Evolutionary conservation across 208 protist species (phyloP), one percentile per base, ranked within the genome.

Genomic region (Trypanosoma theileri): DNA sequence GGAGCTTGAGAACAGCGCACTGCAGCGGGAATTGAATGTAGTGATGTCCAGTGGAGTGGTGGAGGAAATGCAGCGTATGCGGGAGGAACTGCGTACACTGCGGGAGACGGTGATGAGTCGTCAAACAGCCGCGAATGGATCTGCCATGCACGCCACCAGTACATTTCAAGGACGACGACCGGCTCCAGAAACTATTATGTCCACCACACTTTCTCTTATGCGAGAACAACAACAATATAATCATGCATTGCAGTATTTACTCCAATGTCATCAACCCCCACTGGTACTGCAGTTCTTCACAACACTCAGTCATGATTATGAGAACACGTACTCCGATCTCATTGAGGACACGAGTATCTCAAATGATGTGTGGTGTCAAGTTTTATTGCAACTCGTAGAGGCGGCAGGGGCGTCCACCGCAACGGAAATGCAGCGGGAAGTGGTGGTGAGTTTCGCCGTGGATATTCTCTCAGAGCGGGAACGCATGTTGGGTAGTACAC

Each of bases 381-480:
- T 86, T 12, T 58, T 91, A 8, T 44, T 64, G 52, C 83, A 86
- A 66, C 51, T 91, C 35, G 71, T 75, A 41, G 62, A 68, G 61
- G 72, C 71, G 10, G 75, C 66, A 4, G 70, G n/a, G n/a, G n/a
- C n/a, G n/a, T n/a, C 73, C 8, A 59, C 71, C 48, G 66, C 74
- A 13, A 65, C 71, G 45, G 70, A 59, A 22, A 67, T 54, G 31
- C 83, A 91, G 31, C 66, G 67, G 16, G 77, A 84, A 31, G 67
- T 66, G 41, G 79, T 82, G 2, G 83, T 81, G 51, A 65, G 77
- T 51, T 62, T 89, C n/a, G 50, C 88, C 2, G 73, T 89, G 41
- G 89, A 95, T 62, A 73, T 93, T 44, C 62, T 95, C 44, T 85
- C 82, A 0, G 89, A 95, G 69, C 79, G 77, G 45, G 79, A 89